Conservation (phyloP, 2,329 filamentous ascomycete genomes). For the Cladosporium sp. region DNA sequence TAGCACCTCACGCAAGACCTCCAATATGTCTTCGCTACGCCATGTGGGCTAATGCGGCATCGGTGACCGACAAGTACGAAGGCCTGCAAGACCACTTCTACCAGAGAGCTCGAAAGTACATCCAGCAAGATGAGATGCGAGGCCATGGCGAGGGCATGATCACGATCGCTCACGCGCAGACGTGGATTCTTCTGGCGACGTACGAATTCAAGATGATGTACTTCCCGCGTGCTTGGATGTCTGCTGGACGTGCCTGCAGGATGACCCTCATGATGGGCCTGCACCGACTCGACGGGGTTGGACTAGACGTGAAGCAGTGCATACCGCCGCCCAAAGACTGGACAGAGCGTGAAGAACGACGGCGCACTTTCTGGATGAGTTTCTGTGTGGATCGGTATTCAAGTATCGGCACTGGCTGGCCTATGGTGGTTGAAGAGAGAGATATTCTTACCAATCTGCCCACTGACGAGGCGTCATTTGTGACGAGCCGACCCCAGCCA, state of each 20-base stretch:
- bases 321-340: slow-evolving; percentile 81
- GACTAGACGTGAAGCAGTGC: slow-evolving; percentile 88
- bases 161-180: slow-evolving; percentile 77
- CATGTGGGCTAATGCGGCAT: slow-evolving; percentile 92
- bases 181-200: slow-evolving; percentile 68
- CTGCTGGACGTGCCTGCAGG: slow-evolving; percentile 72
- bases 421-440: slow-evolving; percentile 84
- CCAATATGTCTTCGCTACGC: slow-evolving; percentile 85
- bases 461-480: slow-evolving; percentile 74
- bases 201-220: slow-evolving; percentile 99
- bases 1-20: slow-evolving; percentile 79
- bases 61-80: slow-evolving; percentile 73
- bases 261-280: slow-evolving; percentile 88
- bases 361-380: slow-evolving; percentile 90
- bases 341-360: slow-evolving; percentile 86
- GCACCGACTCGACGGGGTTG: slow-evolving; percentile 74
- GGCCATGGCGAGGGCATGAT: slow-evolving; percentile 87
- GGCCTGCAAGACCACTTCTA: slow-evolving; percentile 85
- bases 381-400: slow-evolving; percentile 89
- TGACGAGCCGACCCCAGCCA: slow-evolving; percentile 68
- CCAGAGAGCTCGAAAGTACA: slow-evolving; percentile 78
- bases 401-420: slow-evolving; percentile 95
- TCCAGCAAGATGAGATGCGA: slow-evolving; percentile 83
- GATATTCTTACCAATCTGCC: slow-evolving; percentile 87
- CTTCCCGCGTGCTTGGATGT: slow-evolving; percentile 93